phyloP scores from a whole-genome alignment of 2,329 filamentous ascomycete species.

The Myriangium duriaei region DNA sequence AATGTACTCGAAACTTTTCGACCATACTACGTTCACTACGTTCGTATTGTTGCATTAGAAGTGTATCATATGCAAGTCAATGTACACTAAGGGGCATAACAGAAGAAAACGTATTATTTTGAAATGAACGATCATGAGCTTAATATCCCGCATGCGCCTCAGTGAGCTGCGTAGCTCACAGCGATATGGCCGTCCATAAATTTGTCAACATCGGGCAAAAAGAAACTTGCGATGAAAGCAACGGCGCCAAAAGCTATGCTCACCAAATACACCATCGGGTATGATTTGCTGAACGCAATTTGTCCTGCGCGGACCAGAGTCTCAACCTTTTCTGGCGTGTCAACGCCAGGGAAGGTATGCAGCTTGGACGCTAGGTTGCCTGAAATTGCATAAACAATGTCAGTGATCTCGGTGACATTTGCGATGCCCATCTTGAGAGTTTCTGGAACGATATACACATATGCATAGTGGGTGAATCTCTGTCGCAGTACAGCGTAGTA shows the following conservation, averaged over 20 bases:
- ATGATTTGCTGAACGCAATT: constrained; percentile 1
- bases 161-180: neutral
- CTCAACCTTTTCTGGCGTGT: constrained; percentile 2
- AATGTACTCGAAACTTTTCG: no score
- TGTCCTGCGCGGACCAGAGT: constrained; percentile 3
- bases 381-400: constrained; percentile 1
- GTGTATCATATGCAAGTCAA: no score
- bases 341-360: constrained; percentile 3
- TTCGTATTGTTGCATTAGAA: no score
- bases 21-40: no score
- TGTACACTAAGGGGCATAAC: no score
- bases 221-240: constrained; percentile 9
- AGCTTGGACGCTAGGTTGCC: constrained; percentile 1
- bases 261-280: constrained; percentile 10
- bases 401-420: neutral
- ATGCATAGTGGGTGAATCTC: neutral
- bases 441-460: neutral
- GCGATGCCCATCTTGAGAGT: neutral
- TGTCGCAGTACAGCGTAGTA: constrained; percentile 18
- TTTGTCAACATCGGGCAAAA: constrained; percentile 12
- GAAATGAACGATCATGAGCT: no score
- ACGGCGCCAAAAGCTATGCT: constrained; percentile 12
- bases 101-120: no score
- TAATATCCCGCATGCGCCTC: no score
- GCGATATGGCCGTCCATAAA: constrained; percentile 12